Evolutionary conservation across 164 flowering plant species (phyloP).

Genomic region (Berberis thunbergii): DNA sequence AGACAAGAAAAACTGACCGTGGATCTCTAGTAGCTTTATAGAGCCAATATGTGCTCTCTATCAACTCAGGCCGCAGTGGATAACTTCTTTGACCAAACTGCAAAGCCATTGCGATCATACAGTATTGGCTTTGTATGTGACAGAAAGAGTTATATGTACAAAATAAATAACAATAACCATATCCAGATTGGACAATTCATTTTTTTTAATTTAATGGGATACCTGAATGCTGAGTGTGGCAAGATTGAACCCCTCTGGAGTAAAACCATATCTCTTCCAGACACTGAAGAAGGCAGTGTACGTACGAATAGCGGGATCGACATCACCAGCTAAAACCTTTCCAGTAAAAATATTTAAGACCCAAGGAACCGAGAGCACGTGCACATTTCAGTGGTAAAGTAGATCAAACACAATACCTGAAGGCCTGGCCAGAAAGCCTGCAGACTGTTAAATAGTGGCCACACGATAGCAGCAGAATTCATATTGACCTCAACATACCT

Average conservation of each 20-base stretch:
- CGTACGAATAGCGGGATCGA: conserved; percentile 89
- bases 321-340: conserved; percentile 96
- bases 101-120: conserved; percentile 3
- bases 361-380: conserved; percentile 1
- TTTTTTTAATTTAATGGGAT: conserved; percentile 10
- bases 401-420: conserved; percentile 46
- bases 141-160: not conserved
- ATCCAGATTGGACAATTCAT: not conserved
- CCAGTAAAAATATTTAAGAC: conserved; percentile 10
- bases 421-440: conserved; percentile 99
- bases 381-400: not conserved
- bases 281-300: conserved; percentile 94
- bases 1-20: conserved; percentile 34
- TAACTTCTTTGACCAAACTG: conserved; percentile 96
- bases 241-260: conserved; percentile 98
- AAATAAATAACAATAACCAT: not conserved
- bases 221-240: conserved; percentile 95
- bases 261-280: conserved; percentile 96
- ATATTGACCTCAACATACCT: conserved; percentile 99
- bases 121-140: not conserved
- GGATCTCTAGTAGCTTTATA: conserved; percentile 96
- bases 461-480: conserved; percentile 94
- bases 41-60: conserved; percentile 98
- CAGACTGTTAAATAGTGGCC: conserved; percentile 96
- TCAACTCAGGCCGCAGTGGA: conserved; percentile 92